Evolutionary conservation across 108 stramenopile genomes (phyloP).

Genomic region (Cylindrotheca fusiformis): DNA sequence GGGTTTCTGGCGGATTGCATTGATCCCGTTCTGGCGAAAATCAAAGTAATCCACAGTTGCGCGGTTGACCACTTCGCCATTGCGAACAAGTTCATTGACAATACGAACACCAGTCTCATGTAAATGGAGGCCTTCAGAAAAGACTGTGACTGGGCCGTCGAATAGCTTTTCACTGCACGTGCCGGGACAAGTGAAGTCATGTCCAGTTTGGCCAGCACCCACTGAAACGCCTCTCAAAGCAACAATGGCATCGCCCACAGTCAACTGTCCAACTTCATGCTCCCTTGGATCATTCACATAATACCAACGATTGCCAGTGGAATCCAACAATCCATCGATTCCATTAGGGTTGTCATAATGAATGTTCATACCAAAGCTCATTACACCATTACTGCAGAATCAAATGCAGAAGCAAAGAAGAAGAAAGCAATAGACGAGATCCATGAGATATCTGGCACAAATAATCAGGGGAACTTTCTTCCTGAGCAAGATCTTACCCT

Average conservation of each 20-base stretch:
- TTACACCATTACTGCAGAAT: conserved; percentile 31
- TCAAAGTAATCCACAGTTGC: conserved; percentile 41
- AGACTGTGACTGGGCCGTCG: conserved; percentile 37
- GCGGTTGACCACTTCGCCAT: conserved; percentile 39
- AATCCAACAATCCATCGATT: conserved; percentile 29
- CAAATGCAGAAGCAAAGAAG: conserved; percentile 36
- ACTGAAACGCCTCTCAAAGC: conserved; percentile 24
- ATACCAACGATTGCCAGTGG: conserved; percentile 50
- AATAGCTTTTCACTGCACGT: conserved; percentile 32
- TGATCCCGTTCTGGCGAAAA: conserved; percentile 48
- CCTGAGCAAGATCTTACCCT: conserved; percentile 22
- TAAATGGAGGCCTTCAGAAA: conserved; percentile 58
- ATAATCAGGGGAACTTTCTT: not conserved
- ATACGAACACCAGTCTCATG: conserved; percentile 42
- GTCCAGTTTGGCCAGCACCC: conserved; percentile 26
- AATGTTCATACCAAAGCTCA: conserved; percentile 28
- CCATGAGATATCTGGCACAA: conserved; percentile 32
- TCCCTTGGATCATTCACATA: conserved; percentile 30
- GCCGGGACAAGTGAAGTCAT: conserved; percentile 47
- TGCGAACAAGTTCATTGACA: conserved; percentile 44
- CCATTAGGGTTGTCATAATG: conserved; percentile 57
- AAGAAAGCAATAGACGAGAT: conserved; percentile 37
- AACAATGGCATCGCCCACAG: conserved; percentile 45
- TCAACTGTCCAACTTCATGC: conserved; percentile 38
- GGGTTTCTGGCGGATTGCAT: conserved; percentile 29